Percentiles rank a stretch among this genome's conserved stretches.
Conservation (phyloP, 306 rosid species). For the Vachellia collinsii region DNA sequence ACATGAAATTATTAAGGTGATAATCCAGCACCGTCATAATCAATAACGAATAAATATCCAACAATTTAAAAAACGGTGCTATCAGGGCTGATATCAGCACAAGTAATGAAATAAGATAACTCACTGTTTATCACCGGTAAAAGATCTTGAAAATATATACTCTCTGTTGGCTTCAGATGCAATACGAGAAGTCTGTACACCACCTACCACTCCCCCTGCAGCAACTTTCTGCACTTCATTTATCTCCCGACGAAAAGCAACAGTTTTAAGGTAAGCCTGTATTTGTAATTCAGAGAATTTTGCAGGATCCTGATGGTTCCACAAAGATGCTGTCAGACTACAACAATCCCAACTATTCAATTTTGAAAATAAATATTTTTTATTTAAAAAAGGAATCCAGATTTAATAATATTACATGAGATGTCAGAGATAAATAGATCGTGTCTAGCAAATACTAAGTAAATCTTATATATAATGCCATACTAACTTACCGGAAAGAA, state of each 20-base stretch:
- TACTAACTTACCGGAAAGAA: conserved; percentile 28
- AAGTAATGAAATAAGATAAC: conserved; percentile 37
- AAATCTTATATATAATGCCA: neutral
- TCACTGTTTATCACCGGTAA: conserved; percentile 91
- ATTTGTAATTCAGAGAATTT: conserved; percentile 97
- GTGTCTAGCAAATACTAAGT: conserved; percentile 1
- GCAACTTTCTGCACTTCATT: conserved; percentile 90
- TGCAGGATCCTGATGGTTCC: conserved; percentile 73
- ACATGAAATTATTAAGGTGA: conserved; percentile 23
- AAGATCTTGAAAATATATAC: conserved; percentile 88
- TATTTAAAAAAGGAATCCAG: neutral
- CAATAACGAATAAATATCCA: conserved; percentile 21
- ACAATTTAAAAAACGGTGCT: conserved; percentile 8
- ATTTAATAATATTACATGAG: neutral
- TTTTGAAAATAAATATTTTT: conserved; percentile 22
- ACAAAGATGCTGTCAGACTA: conserved; percentile 35
- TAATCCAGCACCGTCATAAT: conserved; percentile 23
- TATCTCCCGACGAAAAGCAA: conserved; percentile 95
- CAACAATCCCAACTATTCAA: conserved; percentile 10
- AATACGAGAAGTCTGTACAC: conserved; percentile 85
- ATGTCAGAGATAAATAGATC: conserved; percentile 12
- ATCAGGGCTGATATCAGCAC: conserved; percentile 19
- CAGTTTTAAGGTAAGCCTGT: conserved; percentile 93
- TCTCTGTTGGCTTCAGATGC: conserved; percentile 96
- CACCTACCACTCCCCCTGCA: conserved; percentile 78